A percentile compares a stretch with the other conserved stretches of the same genome.
These are phyloP conservation scores for Akanthomyces dipterigenus DNA, from an alignment of 2,329 filamentous ascomycete genomes.

Conservation along the genomic window DNA sequence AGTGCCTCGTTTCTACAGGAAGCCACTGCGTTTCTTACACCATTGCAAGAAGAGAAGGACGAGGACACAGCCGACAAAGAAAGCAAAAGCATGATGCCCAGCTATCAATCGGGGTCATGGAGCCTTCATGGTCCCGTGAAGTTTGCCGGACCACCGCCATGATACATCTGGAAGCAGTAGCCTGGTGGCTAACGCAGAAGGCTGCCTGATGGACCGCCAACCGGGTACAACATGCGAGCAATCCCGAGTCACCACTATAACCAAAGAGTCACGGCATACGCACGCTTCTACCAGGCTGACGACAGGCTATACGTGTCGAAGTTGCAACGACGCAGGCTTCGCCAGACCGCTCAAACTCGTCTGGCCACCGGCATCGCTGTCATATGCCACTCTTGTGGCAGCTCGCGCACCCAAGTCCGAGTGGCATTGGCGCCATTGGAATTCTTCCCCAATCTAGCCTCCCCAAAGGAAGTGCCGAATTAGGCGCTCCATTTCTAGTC, in stretches of 20 bases:
- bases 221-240: constrained; percentile 12
- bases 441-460: neutral
- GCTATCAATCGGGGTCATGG: neutral
- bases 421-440: neutral
- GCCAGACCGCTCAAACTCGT: neutral
- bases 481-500: neutral
- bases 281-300: constrained; percentile 3
- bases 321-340: neutral
- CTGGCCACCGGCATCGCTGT: neutral
- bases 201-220: neutral
- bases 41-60: neutral
- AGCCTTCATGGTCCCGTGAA: neutral
- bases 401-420: neutral
- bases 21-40: neutral
- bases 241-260: constrained; percentile 5
- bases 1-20: neutral
- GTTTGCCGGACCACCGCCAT: neutral
- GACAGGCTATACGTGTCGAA: constrained; percentile 8
- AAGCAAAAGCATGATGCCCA: neutral
- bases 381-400: neutral
- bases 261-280: constrained; percentile 9
- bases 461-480: neutral
- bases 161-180: neutral
- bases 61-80: neutral
- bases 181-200: neutral